These are phyloP conservation scores for Curvularia verruculosa DNA, from an alignment of 2,329 filamentous ascomycete genomes.

Conservation along the genomic window DNA sequence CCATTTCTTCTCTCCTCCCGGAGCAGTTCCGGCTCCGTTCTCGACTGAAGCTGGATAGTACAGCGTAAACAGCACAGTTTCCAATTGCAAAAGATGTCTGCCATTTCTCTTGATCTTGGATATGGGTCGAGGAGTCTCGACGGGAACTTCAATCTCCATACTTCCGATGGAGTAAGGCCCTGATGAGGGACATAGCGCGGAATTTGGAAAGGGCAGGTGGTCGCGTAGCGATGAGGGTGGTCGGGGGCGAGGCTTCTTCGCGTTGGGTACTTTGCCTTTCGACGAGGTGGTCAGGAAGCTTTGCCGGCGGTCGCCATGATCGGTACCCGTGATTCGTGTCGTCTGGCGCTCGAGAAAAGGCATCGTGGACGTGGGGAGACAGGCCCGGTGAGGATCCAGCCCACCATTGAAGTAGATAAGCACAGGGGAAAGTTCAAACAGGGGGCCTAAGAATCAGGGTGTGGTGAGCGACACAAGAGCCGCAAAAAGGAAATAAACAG, in stretches of 20 bases:
- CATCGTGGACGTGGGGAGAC: conserved; percentile 21
- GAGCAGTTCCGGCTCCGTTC: conserved; percentile 46
- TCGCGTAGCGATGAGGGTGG: conserved; percentile 57
- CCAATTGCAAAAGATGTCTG: conserved; percentile 57
- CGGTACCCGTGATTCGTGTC: conserved; percentile 36
- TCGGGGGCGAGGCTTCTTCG: conserved; percentile 57
- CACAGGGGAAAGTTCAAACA: background rate
- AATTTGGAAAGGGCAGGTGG: conserved; percentile 52
- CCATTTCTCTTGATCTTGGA: conserved; percentile 58
- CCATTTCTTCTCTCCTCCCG: conserved; percentile 52
- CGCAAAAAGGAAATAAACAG: background rate
- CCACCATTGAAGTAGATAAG: conserved; percentile 9
- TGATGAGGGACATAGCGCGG: conserved; percentile 57
- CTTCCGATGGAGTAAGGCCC: conserved; percentile 57
- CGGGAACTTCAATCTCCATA: conserved; percentile 64
- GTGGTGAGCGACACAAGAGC: background rate
- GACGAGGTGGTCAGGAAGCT: conserved; percentile 23
- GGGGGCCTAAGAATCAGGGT: background rate
- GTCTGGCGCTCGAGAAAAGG: conserved; percentile 36
- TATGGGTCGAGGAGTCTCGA: conserved; percentile 54
- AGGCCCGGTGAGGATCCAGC: background rate
- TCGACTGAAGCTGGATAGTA: conserved; percentile 66
- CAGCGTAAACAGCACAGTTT: conserved; percentile 68
- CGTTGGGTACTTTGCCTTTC: conserved; percentile 47
- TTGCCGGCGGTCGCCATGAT: conserved; percentile 26